phyloP scores from a whole-genome alignment of 257 asterid species.

The Solanum etuberosum region DNA sequence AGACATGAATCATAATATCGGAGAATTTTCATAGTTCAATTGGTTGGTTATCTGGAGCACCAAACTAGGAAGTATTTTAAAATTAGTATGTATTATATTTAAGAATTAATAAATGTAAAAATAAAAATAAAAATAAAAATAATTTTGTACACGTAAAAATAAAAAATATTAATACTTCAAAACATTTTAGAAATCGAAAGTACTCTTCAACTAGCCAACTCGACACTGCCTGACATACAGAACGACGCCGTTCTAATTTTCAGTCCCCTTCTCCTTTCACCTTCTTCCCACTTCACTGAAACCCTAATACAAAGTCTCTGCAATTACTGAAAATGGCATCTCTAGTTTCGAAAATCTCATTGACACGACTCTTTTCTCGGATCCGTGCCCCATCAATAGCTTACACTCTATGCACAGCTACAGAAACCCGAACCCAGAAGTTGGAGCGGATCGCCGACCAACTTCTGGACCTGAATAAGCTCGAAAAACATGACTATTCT shows the following conservation, averaged over 20 bases:
- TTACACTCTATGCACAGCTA: slow-evolving; percentile 36
- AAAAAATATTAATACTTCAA: background rate
- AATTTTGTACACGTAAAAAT: too few species aligned
- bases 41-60: background rate
- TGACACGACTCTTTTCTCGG: slow-evolving; percentile 19
- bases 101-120: background rate
- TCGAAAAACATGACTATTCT: slow-evolving; percentile 67
- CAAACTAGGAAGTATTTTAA: background rate
- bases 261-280: background rate
- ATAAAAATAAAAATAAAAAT: too few species aligned
- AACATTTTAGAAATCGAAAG: background rate
- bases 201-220: background rate
- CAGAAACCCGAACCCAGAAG: slow-evolving; percentile 37
- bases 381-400: background rate
- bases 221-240: background rate
- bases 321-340: slow-evolving; percentile 28
- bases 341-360: slow-evolving; percentile 18
- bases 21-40: too few species aligned
- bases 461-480: slow-evolving; percentile 50
- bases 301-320: background rate
- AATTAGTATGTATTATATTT: background rate
- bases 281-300: slow-evolving; percentile 14
- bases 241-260: background rate
- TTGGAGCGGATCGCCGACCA: slow-evolving; percentile 74
- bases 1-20: background rate